Evolutionary conservation across 768 basidiomycete genomes (phyloP).

Genomic region (Mycena crocata): DNA sequence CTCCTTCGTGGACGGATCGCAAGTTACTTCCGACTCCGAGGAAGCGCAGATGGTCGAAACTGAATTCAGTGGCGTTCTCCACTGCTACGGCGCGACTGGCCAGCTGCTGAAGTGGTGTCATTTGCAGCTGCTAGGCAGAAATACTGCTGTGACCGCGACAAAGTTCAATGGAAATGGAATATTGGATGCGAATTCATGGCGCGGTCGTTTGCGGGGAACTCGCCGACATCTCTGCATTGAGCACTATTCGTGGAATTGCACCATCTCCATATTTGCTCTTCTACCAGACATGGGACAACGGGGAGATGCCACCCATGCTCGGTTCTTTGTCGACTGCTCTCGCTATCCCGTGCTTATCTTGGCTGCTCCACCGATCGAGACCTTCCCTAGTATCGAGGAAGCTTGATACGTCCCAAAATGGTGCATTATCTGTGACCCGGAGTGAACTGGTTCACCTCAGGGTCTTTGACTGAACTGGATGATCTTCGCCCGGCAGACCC

Average conservation of each 20-base stretch:
- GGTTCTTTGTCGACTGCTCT: neutral
- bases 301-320: neutral
- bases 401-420: conserved; percentile 20
- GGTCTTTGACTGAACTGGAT: neutral
- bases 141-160: conserved; percentile 4
- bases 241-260: conserved; percentile 16
- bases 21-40: conserved; percentile 10
- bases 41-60: conserved; percentile 1
- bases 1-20: conserved; percentile 25
- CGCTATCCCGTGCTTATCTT: conserved; percentile 18
- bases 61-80: conserved; percentile 10
- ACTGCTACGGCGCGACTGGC: neutral
- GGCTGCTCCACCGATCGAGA: conserved; percentile 15
- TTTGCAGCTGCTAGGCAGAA: neutral
- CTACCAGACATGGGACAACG: conserved; percentile 3
- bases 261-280: conserved; percentile 12
- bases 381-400: conserved; percentile 21
- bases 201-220: neutral
- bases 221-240: conserved; percentile 6
- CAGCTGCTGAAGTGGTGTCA: conserved; percentile 4
- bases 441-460: conserved; percentile 18
- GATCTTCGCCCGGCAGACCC: conserved; percentile 17
- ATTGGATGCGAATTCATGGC: conserved; percentile 16
- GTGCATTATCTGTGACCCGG: neutral
- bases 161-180: conserved; percentile 10